Evolutionary conservation across 2,329 filamentous ascomycete genomes (phyloP), one percentile per base, ranked within the genome.

Genomic region (Microsporum ferrugineum): DNA sequence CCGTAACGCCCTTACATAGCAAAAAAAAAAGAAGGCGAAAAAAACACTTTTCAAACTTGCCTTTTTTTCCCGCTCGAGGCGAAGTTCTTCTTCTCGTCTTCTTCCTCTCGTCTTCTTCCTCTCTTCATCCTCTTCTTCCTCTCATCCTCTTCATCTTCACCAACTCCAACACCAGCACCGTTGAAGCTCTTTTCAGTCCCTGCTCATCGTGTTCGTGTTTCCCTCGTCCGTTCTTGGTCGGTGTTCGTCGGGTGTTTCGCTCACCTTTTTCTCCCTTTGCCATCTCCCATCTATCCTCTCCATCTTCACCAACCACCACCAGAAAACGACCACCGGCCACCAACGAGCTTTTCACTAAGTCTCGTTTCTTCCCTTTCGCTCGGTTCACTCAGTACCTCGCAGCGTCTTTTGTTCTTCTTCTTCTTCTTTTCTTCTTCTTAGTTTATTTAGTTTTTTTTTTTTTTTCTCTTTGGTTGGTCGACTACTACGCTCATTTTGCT

Each of bases 281-380:
- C 39, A n/a, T 61, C 61, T 65, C 60, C 57, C 39, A 56, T 51
- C 60, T 55, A 57, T 55, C 60, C 61, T 51, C 58, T 59, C 59
- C 60, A 60, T 57, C 41, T 61, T 55, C 17, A 53, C 58, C 41
- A 53, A 38, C 56, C 61, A 38, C 56, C 4, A 53, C 56, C 47
- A 41, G 7, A 41, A 8, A 23, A 29, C 55, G 33, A 36, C 29
- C 59, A 33, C 36, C 53, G 36, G 14, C 34, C 59, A 51, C 43
- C 59, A 29, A 27, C 17, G 43, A 39, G 38, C 53, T 49, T 61
- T 58, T 60, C 59, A 31, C 57, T 61, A 62, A 56, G 41, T 43
- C 58, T 60, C 38, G 57, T 49, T 38, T 43, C 41, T 51, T 41
- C 49, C 33, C 58, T 58, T n/a, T 14, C 17, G 39, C 23, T 14